Conservation (phyloP, 1,284 basidiomycete species). For the Irpex sp. region DNA sequence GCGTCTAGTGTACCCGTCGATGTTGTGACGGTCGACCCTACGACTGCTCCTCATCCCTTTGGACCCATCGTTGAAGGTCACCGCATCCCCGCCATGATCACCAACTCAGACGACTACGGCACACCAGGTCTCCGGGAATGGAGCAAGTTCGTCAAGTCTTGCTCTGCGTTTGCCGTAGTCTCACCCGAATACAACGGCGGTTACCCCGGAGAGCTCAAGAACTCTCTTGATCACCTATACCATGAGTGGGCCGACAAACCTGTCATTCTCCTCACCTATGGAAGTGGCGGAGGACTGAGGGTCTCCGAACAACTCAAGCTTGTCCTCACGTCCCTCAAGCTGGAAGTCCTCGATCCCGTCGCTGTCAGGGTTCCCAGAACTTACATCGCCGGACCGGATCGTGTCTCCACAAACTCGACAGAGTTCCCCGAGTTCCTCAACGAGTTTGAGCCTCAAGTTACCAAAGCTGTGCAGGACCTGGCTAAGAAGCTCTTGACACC, state of each 20-base stretch:
- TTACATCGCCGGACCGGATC: slow-evolving; percentile 16
- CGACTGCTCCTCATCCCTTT: slow-evolving; percentile 21
- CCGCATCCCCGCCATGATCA: slow-evolving; percentile 22
- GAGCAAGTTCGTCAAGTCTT: slow-evolving; percentile 24
- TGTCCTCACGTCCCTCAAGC: slow-evolving; percentile 21
- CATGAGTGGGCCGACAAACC: slow-evolving; percentile 29
- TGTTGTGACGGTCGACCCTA: slow-evolving; percentile 23
- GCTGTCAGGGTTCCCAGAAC: slow-evolving; percentile 21
- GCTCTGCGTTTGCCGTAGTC: slow-evolving; percentile 25
- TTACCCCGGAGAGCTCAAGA: slow-evolving; percentile 29
- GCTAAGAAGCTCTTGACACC: slow-evolving; percentile 3
- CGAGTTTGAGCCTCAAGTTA: slow-evolving; percentile 17
- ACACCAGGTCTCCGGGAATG: slow-evolving; percentile 23
- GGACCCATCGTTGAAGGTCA: slow-evolving; percentile 26
- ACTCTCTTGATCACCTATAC: slow-evolving; percentile 29
- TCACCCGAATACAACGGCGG: slow-evolving; percentile 28
- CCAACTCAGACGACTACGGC: slow-evolving; percentile 21
- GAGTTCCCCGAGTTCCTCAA: slow-evolving; percentile 22
- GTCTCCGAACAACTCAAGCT: slow-evolving; percentile 18
- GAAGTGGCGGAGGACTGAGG: slow-evolving; percentile 20
- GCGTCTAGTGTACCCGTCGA: slow-evolving; percentile 7
- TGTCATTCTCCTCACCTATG: slow-evolving; percentile 25
- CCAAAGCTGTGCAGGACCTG: slow-evolving; percentile 20
- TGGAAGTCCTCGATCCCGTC: slow-evolving; percentile 18
- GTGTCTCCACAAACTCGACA: slow-evolving; percentile 12